Evolutionary conservation across 2,329 filamentous ascomycete species (phyloP), one percentile per base, ranked within the genome.

Genomic region (Sporothrix humicola): DNA sequence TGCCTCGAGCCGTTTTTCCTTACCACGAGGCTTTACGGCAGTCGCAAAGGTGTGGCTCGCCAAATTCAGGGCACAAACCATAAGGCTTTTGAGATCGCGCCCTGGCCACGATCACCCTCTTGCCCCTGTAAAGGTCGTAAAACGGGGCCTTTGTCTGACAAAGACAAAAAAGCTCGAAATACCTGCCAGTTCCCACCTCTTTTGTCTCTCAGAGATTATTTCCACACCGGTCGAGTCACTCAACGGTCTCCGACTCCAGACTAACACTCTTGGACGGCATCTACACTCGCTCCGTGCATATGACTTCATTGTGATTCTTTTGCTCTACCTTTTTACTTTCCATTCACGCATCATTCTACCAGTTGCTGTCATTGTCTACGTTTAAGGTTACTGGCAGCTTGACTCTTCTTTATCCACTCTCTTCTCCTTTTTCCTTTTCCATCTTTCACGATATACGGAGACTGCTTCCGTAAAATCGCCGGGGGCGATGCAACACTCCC

Each of bases 81-180:
- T 37, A 46, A 46, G 20, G 59, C 59, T 65, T 46, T 37, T 15
- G 23, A 8, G 59, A 46, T 26, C 9, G 59, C 17, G 59, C 9
- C 31, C 59, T 42, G 58, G 26, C 9, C 17, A 15, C 31, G 26
- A 42, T 61, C 15, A 37, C 37, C 17, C n/a, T 12, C 7, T 37
- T 37, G 31, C 37, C 59, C 37, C 42, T 65, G 59, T 6, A 42
- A 42, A 37, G 3, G 13, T 17, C 13, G n/a, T 50, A 15, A 73
- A 52, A 17, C 50, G 6, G 31, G 15, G 31, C 54, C 17, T 31
- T 8, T 31, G 23, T 44, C 61, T 65, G 37, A 66, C 6, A 5
- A 59, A 54, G n/a, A 58, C 48, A 61, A 58, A 58, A 61, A 61
- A 59, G n/a, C 56, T 63, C 69, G 54, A 63, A n/a, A 71, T 59